Percentiles rank a stretch among this genome's conserved stretches.
Conservation (phyloP, 139 green algal genomes). For the Tetradesmus obliquus region DNA sequence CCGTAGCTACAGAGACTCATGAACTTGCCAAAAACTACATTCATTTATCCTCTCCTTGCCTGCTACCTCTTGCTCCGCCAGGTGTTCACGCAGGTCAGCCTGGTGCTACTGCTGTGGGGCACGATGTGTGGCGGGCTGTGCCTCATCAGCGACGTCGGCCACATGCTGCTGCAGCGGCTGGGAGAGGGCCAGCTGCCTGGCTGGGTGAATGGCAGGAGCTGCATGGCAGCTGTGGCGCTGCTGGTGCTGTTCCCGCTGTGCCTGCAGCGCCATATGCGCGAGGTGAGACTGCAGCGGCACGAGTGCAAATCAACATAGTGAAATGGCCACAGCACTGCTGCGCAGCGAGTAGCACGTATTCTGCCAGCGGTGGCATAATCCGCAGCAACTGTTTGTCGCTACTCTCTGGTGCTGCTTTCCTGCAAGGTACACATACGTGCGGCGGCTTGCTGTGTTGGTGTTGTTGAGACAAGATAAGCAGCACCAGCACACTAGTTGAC, state of each 20-base stretch:
- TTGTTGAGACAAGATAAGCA: no score
- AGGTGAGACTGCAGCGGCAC: constrained; percentile 52
- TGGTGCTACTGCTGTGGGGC: constrained; percentile 85
- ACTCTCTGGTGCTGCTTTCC: no score
- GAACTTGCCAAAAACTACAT: no score
- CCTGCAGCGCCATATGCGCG: constrained; percentile 74
- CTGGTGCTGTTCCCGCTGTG: constrained; percentile 76
- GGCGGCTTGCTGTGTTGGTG: no score
- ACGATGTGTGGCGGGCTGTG: constrained; percentile 82
- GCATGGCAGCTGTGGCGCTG: constrained; percentile 68
- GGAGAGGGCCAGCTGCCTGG: neutral
- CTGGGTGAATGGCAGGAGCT: constrained; percentile 56
- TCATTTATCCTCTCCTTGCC: no score
- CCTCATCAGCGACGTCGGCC: constrained; percentile 77
- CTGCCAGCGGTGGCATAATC: neutral
- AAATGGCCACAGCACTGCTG: no score
- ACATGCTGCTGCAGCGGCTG: constrained; percentile 55
- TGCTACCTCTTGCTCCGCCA: constrained; percentile 39
- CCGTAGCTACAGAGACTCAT: no score
- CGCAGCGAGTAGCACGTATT: no score
- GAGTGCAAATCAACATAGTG: neutral
- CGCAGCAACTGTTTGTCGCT: neutral
- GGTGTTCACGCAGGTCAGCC: constrained; percentile 70
- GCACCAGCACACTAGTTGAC: neutral
- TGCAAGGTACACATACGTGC: no score